phyloP scores from a whole-genome alignment of 345 rosid genomes.

The Kandelia obovata region DNA sequence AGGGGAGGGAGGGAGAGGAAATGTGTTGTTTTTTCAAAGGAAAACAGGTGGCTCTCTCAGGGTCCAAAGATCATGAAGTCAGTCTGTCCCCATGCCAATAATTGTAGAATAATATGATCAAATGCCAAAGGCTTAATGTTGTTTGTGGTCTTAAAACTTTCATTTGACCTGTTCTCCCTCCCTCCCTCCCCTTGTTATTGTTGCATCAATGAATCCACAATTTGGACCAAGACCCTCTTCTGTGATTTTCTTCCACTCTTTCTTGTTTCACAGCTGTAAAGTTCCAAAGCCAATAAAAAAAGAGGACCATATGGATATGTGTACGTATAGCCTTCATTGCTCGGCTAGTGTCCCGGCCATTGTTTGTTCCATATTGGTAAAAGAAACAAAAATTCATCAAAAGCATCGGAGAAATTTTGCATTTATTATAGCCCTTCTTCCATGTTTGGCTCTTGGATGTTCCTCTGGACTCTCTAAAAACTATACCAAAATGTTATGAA shows the following conservation, averaged over 20 bases:
- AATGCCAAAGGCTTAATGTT: constrained; percentile 10
- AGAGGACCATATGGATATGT: constrained; percentile 16
- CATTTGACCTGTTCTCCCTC: constrained; percentile 46
- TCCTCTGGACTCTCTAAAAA: too few species aligned
- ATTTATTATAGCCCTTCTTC: background rate
- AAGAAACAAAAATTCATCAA: constrained; percentile 10
- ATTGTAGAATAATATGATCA: constrained; percentile 55
- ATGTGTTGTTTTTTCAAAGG: constrained; percentile 30
- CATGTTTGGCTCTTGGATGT: too few species aligned
- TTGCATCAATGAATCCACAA: constrained; percentile 13
- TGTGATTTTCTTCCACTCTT: background rate
- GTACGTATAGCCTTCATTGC: constrained; percentile 10
- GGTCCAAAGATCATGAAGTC: constrained; percentile 34
- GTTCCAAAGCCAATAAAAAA: constrained; percentile 25
- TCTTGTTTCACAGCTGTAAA: constrained; percentile 47
- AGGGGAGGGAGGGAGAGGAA: background rate
- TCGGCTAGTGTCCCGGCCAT: background rate
- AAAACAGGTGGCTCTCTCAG: constrained; percentile 70
- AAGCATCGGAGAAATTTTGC: constrained; percentile 12
- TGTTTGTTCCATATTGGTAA: constrained; percentile 1
- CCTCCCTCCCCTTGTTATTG: constrained; percentile 21
- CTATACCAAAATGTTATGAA: too few species aligned
- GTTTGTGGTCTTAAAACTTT: constrained; percentile 19
- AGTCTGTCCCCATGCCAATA: constrained; percentile 58
- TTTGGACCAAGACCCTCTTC: constrained; percentile 14